These are phyloP conservation scores for Linnemannia zychae DNA, from an alignment of 192 early-diverging fungal species.

Conservation along the genomic window DNA sequence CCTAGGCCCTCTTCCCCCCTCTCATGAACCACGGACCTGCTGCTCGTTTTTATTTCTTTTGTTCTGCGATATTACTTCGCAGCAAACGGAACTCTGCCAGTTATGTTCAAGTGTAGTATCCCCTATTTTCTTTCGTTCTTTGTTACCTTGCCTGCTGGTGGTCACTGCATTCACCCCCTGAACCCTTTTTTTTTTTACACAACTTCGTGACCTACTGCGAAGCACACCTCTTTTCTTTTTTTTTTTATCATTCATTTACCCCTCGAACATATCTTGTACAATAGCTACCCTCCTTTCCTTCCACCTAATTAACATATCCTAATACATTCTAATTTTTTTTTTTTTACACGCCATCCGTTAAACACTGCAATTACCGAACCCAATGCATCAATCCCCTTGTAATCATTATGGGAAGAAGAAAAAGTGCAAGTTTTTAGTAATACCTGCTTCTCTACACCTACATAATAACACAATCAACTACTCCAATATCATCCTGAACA, in stretches of 20 bases:
- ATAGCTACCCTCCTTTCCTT: background rate
- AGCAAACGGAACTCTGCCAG: background rate
- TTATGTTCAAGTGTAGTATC: background rate
- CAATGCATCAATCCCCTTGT: too few species aligned
- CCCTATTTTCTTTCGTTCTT: background rate
- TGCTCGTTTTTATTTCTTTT: background rate
- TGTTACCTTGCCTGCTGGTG: background rate
- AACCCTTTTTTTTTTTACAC: background rate
- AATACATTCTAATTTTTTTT: background rate
- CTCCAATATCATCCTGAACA: conserved; percentile 26
- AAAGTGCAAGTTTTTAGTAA: too few species aligned
- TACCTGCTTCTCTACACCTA: conserved; percentile 11
- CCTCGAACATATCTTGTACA: background rate
- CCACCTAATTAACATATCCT: background rate
- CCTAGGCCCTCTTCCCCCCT: too few species aligned
- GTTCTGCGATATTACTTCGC: background rate
- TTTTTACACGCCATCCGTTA: background rate
- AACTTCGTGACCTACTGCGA: background rate
- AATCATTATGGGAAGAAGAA: too few species aligned
- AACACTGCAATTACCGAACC: too few species aligned
- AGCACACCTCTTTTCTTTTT: background rate
- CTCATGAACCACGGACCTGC: too few species aligned
- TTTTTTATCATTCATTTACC: background rate
- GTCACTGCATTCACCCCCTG: background rate
- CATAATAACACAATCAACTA: conserved; percentile 49